A percentile compares a stretch with the other conserved stretches of the same genome.
Evolutionary conservation across 2,329 filamentous ascomycete species (phyloP).

Genomic region (Hyphodiscus sp.): DNA sequence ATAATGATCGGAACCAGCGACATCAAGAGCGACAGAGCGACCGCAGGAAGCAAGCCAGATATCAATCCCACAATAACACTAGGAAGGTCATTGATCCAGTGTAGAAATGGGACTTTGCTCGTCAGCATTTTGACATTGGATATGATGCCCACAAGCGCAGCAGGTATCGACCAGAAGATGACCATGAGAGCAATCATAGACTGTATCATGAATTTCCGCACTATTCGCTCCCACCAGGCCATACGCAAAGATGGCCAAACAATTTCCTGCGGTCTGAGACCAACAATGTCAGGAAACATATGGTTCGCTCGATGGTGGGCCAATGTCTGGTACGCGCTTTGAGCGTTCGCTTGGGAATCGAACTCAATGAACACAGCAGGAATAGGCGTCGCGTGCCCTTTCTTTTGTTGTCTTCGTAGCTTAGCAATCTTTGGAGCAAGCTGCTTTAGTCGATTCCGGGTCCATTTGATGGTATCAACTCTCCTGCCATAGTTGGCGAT

Average conservation of each 20-base stretch:
- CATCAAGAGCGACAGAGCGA: conserved; percentile 56
- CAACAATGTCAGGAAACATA: conserved; percentile 58
- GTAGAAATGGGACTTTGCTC: conserved; percentile 45
- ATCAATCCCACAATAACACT: conserved; percentile 50
- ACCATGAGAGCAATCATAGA: conserved; percentile 50
- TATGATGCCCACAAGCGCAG: conserved; percentile 57
- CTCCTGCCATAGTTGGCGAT: conserved; percentile 31
- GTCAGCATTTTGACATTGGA: conserved; percentile 56
- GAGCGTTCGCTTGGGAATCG: conserved; percentile 52
- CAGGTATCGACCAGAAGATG: conserved; percentile 63
- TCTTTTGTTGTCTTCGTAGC: conserved; percentile 30
- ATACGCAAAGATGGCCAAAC: conserved; percentile 62
- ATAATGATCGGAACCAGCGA: conserved; percentile 53
- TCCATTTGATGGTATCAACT: conserved; percentile 34
- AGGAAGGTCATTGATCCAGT: conserved; percentile 52
- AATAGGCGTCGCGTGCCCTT: conserved; percentile 45
- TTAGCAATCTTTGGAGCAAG: conserved; percentile 28
- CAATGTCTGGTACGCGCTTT: conserved; percentile 57
- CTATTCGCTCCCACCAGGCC: conserved; percentile 53
- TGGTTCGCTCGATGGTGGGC: conserved; percentile 57
- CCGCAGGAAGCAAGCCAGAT: conserved; percentile 53
- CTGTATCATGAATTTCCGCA: conserved; percentile 45
- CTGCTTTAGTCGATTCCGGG: conserved; percentile 28
- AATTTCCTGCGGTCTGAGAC: conserved; percentile 54
- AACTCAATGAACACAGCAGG: conserved; percentile 63